Evolutionary conservation across 768 basidiomycete species (phyloP).

Genomic region (Sporobolomyces roseus): DNA sequence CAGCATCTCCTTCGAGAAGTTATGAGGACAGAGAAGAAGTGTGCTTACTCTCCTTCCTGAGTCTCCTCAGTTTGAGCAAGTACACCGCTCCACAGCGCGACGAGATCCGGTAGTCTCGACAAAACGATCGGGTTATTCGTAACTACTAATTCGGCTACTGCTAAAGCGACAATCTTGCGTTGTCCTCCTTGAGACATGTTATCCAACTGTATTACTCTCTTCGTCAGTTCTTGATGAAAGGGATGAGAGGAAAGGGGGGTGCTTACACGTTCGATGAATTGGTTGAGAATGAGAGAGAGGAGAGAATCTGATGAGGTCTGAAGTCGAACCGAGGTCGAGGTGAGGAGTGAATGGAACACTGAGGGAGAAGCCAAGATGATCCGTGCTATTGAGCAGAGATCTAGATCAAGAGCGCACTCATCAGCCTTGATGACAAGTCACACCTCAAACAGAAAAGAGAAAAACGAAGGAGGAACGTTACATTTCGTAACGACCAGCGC

Average conservation of each 20-base stretch:
- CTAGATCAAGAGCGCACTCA: conserved; percentile 10
- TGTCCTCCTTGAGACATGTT: conserved; percentile 80
- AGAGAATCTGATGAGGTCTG: conserved; percentile 57
- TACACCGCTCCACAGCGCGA: conserved; percentile 83
- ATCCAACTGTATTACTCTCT: conserved; percentile 62
- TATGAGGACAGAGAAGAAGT: no score
- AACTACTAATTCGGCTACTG: conserved; percentile 69
- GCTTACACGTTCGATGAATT: conserved; percentile 66
- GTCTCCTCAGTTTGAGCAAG: conserved; percentile 80
- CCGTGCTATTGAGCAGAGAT: conserved; percentile 69
- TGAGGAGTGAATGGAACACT: conserved; percentile 68
- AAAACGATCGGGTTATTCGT: conserved; percentile 72
- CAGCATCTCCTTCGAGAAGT: background rate
- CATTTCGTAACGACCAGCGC: conserved; percentile 58
- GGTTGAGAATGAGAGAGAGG: conserved; percentile 66
- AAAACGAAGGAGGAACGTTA: background rate
- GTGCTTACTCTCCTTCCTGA: conserved; percentile 41
- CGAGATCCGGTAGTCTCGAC: conserved; percentile 68
- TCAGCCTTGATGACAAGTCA: no score
- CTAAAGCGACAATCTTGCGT: conserved; percentile 79
- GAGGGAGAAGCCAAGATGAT: conserved; percentile 64
- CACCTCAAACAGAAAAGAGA: no score
- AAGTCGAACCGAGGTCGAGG: conserved; percentile 56
- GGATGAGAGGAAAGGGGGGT: background rate
- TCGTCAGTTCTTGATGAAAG: background rate